Conservation (phyloP, 768 basidiomycete species). For the Rhodotorula diobovata region DNA sequence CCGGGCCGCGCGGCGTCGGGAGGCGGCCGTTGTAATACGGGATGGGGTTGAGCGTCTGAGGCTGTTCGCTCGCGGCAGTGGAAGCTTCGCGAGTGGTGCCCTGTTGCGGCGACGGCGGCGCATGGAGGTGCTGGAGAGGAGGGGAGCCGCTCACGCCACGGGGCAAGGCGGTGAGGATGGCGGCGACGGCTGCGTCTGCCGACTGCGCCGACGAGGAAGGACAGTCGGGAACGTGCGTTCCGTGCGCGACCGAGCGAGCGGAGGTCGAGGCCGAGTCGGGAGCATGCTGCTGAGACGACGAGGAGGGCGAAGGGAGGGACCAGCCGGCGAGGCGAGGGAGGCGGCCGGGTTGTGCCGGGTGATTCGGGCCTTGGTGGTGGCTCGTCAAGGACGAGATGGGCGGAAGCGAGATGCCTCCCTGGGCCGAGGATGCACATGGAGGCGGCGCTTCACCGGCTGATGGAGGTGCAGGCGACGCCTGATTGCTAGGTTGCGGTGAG, state of each 20-base stretch:
- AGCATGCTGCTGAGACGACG: too few relatives aligned
- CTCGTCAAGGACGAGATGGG: constrained; percentile 19
- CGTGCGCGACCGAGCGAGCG: too few relatives aligned
- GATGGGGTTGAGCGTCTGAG: background rate
- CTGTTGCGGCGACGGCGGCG: background rate
- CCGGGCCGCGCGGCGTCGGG: background rate
- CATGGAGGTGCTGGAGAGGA: background rate
- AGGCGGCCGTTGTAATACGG: constrained; percentile 16
- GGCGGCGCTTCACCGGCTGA: background rate
- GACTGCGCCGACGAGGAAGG: background rate
- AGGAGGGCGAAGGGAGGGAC: background rate
- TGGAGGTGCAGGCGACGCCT: too few relatives aligned
- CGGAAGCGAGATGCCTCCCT: constrained; percentile 12
- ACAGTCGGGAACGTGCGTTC: background rate
- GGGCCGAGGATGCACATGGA: background rate
- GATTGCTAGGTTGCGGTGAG: background rate
- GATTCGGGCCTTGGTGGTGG: background rate
- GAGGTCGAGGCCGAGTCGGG: background rate
- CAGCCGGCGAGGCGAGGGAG: background rate
- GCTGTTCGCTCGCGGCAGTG: background rate
- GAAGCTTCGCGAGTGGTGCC: background rate
- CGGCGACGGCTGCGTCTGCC: constrained; percentile 24
- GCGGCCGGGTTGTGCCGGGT: too few relatives aligned
- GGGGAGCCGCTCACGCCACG: background rate
- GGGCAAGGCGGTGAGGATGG: constrained; percentile 16